phyloP scores from a whole-genome alignment of 2,329 filamentous ascomycete genomes.

The Aspergillaceae sp. region DNA sequence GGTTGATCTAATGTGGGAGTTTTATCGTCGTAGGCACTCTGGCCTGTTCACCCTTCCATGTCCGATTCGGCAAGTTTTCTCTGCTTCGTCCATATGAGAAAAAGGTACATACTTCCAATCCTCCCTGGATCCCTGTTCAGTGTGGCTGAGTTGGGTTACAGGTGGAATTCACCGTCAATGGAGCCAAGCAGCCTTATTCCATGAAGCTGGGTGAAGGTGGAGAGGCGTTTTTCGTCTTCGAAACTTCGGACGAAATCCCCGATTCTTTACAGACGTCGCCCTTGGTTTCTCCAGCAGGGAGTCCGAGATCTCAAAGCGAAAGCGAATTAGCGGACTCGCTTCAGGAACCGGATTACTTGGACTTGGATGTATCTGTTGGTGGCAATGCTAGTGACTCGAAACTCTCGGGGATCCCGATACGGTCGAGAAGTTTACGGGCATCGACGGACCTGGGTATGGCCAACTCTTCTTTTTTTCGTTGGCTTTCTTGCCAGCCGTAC shows the following conservation, averaged over 20 bases:
- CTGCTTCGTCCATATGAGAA: constrained; percentile 91
- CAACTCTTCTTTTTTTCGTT: not conserved
- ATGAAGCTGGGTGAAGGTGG: constrained; percentile 98
- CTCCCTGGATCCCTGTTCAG: not conserved
- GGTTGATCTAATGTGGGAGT: not conserved
- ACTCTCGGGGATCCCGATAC: constrained; percentile 20
- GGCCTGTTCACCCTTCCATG: constrained; percentile 93
- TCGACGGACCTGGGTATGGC: constrained; percentile 39
- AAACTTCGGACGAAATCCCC: constrained; percentile 87
- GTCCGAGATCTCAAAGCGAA: constrained; percentile 48
- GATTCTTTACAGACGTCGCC: constrained; percentile 90
- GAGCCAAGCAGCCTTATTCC: constrained; percentile 79
- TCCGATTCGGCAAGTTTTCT: constrained; percentile 98
- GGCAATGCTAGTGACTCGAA: constrained; percentile 14
- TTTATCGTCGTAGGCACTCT: constrained; percentile 46
- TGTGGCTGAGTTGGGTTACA: constrained; percentile 17
- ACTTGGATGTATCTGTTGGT: constrained; percentile 28
- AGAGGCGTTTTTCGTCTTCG: constrained; percentile 97
- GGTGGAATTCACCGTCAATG: constrained; percentile 95
- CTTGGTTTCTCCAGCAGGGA: constrained; percentile 78
- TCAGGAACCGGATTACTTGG: constrained; percentile 44
- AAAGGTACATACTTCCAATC: constrained; percentile 48
- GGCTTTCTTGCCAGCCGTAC: not conserved
- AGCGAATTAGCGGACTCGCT: constrained; percentile 26
- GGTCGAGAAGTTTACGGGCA: constrained; percentile 28